Evolutionary conservation across 257 asterid genomes (phyloP).

Genomic region (Gynochthodes officinalis): DNA sequence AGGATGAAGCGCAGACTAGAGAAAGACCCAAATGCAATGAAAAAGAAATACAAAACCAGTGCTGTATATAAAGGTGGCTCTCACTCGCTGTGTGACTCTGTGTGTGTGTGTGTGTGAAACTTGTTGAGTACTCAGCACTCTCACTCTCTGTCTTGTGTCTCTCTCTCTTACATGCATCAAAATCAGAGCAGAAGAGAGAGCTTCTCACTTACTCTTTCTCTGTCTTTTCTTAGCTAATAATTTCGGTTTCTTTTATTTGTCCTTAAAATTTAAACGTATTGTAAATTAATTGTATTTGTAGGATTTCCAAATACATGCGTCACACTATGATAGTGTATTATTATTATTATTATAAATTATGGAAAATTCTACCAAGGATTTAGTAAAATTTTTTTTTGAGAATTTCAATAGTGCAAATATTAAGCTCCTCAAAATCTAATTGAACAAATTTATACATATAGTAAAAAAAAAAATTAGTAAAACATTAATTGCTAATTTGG

Average conservation of each 20-base stretch:
- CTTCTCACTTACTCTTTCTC: conserved; percentile 53
- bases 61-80: conserved; percentile 12
- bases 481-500: too few relatives aligned
- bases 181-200: conserved; percentile 69
- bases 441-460: too few relatives aligned
- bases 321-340: too few relatives aligned
- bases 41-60: conserved; percentile 2
- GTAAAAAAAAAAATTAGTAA: too few relatives aligned
- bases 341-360: too few relatives aligned
- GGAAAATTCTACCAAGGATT: too few relatives aligned
- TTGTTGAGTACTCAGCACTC: conserved; percentile 41
- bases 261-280: too few relatives aligned
- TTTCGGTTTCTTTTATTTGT: conserved; percentile 4
- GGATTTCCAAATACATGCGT: too few relatives aligned
- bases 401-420: too few relatives aligned
- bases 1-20: background rate
- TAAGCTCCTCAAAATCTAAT: too few relatives aligned
- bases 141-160: conserved; percentile 28
- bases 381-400: too few relatives aligned
- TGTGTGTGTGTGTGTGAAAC: conserved; percentile 36
- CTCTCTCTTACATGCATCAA: conserved; percentile 50
- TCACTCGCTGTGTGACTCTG: conserved; percentile 25
- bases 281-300: too few relatives aligned
- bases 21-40: conserved; percentile 27
- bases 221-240: conserved; percentile 6